Evolutionary conservation across 345 rosid genomes (phyloP).

Genomic region (Salix suchowensis): DNA sequence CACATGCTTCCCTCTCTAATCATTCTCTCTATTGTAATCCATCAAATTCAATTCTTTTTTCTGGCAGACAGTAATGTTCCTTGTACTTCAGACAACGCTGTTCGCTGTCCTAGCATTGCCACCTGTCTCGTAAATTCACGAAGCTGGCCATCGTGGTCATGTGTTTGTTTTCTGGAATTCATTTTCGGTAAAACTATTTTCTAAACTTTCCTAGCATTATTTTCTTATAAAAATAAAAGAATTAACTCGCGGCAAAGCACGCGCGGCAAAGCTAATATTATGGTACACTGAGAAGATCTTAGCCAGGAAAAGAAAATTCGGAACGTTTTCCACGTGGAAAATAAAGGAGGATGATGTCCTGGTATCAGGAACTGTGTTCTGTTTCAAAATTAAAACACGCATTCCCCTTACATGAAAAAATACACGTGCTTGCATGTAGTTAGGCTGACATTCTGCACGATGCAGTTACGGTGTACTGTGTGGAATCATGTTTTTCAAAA

Average conservation of each 20-base stretch:
- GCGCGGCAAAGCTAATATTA: too few species aligned
- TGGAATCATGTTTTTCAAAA: too few species aligned
- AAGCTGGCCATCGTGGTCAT: not conserved
- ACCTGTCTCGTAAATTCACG: not conserved
- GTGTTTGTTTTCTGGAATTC: too few species aligned
- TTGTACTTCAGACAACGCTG: constrained; percentile 11
- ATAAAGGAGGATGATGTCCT: not conserved
- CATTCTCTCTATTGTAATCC: not conserved
- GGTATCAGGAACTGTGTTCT: not conserved
- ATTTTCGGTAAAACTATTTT: too few species aligned
- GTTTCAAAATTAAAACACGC: not conserved
- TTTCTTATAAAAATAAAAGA: too few species aligned
- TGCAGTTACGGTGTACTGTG: too few species aligned
- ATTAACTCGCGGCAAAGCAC: too few species aligned
- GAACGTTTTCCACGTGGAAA: not conserved
- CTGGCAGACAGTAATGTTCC: constrained; percentile 2
- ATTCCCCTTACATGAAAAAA: not conserved
- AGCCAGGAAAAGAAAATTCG: not conserved
- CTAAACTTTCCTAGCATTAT: too few species aligned
- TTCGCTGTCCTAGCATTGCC: not conserved
- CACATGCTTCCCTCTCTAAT: constrained; percentile 12
- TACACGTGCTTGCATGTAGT: not conserved
- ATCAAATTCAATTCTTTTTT: not conserved
- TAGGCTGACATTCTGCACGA: not conserved
- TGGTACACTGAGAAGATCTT: too few species aligned